Evolutionary conservation across 2,329 filamentous ascomycete genomes (phyloP), one percentile per base, ranked within the genome.

Genomic region (Waltergamsia citrina): DNA sequence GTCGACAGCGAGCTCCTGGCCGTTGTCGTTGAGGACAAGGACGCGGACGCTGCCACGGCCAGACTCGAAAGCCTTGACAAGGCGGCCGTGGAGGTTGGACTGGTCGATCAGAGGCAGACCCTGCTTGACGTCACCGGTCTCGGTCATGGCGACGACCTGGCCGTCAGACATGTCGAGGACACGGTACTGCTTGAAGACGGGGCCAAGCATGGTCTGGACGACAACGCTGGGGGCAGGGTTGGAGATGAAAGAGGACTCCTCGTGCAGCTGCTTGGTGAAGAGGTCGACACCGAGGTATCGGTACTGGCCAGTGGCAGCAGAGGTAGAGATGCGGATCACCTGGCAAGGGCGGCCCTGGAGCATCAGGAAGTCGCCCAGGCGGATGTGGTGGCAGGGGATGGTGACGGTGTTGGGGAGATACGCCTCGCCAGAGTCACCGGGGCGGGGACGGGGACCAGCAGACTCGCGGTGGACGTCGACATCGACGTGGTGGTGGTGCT

Each of bases 171-270:
- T 82, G 72, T 98, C 92, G 43, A 98, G 82, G 59, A 98, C 90
- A 57, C 92, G 88, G 82, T 98, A 98, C 77, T 96, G 92, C 86
- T 96, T 96, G 86, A 96, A 95, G 71, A 96, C 80, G 44, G 92
- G 92, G 52, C 90, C 92, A 48, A 94, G 84, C 87, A 98, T 96
- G 71, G 90, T 96, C 82, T 98, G 92, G 54, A 98, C 90, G 44
- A 96, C 79, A 41, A 98, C 92, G 50, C 85, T 94, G 50, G 90
- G 90, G 47, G 84, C 85, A 46, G 92, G 92, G 82, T 94, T 93
- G 67, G 85, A 88, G 69, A 96, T 80, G 70, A 94, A 95, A 53
- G 83, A 90, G 38, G 86, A 94, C 81, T 98, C 92, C 72, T 98
- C 92, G 59, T 96, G 87, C 47, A 98, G 78, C 73, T 96, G 86